Evolutionary conservation across 345 rosid genomes (phyloP).

Genomic region (Angophora floribunda): DNA sequence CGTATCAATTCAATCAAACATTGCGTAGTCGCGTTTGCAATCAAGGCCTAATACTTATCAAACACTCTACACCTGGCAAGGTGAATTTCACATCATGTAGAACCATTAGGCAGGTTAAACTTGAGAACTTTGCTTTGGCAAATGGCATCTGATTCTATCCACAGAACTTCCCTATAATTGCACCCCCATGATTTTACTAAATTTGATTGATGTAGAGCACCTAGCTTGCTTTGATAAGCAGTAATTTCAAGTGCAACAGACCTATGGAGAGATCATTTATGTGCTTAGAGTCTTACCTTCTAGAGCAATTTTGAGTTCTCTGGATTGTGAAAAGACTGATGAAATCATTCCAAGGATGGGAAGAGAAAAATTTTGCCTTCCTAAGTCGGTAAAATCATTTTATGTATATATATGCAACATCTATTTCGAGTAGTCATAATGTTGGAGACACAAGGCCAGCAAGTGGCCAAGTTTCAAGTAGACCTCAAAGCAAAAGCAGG

Average conservation of each 20-base stretch:
- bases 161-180: slow-evolving; percentile 15
- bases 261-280: background rate
- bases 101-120: background rate
- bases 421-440: background rate
- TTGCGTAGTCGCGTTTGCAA: slow-evolving; percentile 12
- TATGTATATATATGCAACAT: background rate
- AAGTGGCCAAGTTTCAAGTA: background rate
- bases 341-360: background rate
- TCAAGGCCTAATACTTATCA: slow-evolving; percentile 15
- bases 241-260: slow-evolving; percentile 1
- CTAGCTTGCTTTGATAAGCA: slow-evolving; percentile 28
- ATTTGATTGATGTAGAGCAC: slow-evolving; percentile 21
- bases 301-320: background rate
- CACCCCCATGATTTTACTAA: slow-evolving; percentile 10
- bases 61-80: slow-evolving; percentile 10
- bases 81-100: background rate
- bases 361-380: background rate
- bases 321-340: background rate
- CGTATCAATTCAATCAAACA: background rate
- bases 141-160: slow-evolving; percentile 7
- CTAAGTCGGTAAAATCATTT: background rate
- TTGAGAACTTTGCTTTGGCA: slow-evolving; percentile 11
- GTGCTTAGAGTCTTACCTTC: background rate
- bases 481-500: background rate
- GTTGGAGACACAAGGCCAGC: background rate